Base-by-base conservation (phyloP, 164 flowering plant species). In the Nymphaea thermarum region DNA sequence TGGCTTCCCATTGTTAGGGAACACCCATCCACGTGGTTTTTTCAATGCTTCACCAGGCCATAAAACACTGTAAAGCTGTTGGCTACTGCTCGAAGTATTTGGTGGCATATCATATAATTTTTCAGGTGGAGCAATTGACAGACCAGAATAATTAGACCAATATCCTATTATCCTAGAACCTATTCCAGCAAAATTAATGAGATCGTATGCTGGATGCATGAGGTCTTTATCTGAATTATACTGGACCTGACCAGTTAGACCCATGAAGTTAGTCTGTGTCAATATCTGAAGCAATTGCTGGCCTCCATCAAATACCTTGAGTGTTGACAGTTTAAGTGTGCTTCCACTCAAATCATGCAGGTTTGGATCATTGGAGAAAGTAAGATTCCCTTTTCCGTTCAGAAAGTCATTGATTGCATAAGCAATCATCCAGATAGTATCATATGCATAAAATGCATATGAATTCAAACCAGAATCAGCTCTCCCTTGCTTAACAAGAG, bases 1-100 rank as follows among this genome's bases (percentile, higher is more conserved):
- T 16, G 92, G 86, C 76, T 76, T 79, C 63, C 93, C 96, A 72
- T 86, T 93, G 81, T 91, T 78, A 1, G 98, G 97, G 70, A 93
- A 89, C 45, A 91, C 96, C 98, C 98, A 93, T 44, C 98, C 98
- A 18, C 89, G 84, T 62, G 98, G 98, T 62, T 67, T 68, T 14
- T 12, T 51, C 12, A 74, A 47, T 4, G 83, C 73, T 69, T 86
- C 86, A 44, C 98, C 98, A 44, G 98, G 98, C 98, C 98, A 93
- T 71, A 86, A 80, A 12, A 84, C 83, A 65, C 77, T 73, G 65
- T 75, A 72, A 66, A 93, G 91, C 64, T 76, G 80, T 70, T 83
- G 91, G 67, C 67, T 83, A 63, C 80, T 78, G 12, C 80, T 4
- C 61, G 91, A 83, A 8, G 47, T 72, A 73, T 86, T 87, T 18